Evolutionary conservation across 2,329 filamentous ascomycete genomes (phyloP).

Genomic region (Diaporthe eres): DNA sequence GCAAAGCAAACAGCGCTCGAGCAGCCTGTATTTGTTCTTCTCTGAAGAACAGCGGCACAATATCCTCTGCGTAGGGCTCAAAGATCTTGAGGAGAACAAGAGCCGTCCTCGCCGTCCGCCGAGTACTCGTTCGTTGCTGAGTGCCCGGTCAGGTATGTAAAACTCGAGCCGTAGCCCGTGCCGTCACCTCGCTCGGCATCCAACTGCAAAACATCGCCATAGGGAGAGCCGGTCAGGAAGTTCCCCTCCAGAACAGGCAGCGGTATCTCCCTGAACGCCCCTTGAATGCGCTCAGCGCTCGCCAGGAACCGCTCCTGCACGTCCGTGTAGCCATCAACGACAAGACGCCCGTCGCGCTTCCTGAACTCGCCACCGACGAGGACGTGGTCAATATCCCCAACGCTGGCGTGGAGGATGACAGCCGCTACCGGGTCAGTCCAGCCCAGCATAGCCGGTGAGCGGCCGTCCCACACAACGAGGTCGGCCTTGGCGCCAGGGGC

Average conservation of each 20-base stretch:
- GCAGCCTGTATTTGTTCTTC: too few relatives aligned
- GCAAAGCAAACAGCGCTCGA: too few relatives aligned
- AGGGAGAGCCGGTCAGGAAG: not conserved
- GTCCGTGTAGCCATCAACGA: conserved; percentile 43
- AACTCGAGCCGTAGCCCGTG: not conserved
- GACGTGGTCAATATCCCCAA: conserved; percentile 66
- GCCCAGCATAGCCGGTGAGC: conserved; percentile 63
- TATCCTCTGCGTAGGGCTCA: not conserved
- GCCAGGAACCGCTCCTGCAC: conserved; percentile 52
- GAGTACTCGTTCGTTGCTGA: not conserved
- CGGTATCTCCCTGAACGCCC: conserved; percentile 45
- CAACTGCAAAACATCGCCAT: not conserved
- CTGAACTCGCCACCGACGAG: conserved; percentile 63
- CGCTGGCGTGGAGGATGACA: conserved; percentile 67
- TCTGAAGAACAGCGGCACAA: too few relatives aligned
- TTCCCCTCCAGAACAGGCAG: not conserved
- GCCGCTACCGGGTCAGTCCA: conserved; percentile 70
- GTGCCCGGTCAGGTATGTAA: not conserved
- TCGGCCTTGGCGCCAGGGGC: conserved; percentile 66
- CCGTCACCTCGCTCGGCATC: conserved; percentile 13
- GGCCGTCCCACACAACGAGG: conserved; percentile 65
- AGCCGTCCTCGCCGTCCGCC: not conserved
- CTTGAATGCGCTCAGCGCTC: conserved; percentile 53
- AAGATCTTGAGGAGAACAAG: not conserved
- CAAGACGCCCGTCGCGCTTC: conserved; percentile 61